These are phyloP conservation scores for Trichoderma sp. DNA, from an alignment of 2,329 filamentous ascomycete genomes.

Conservation along the genomic window DNA sequence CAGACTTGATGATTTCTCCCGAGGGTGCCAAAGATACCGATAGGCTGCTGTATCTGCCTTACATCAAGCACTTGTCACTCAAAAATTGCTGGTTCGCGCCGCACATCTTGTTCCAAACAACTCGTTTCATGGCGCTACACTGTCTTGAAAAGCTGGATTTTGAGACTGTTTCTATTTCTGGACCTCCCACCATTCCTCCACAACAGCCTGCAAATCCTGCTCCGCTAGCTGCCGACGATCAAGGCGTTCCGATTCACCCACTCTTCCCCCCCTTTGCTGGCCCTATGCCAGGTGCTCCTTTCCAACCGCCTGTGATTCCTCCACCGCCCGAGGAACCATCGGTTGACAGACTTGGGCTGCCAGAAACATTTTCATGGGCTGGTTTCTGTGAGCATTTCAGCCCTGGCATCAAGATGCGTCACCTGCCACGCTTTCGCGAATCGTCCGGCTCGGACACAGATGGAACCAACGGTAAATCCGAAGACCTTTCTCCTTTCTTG, in stretches of 20 bases:
- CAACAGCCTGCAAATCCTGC: slow-evolving; percentile 31
- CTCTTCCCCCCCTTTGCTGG: background rate
- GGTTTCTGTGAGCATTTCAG: slow-evolving; percentile 48
- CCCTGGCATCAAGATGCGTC: slow-evolving; percentile 38
- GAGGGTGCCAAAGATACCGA: slow-evolving; percentile 38
- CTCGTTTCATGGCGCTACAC: slow-evolving; percentile 49
- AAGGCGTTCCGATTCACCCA: background rate
- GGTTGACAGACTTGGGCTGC: slow-evolving; percentile 26
- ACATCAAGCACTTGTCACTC: slow-evolving; percentile 60
- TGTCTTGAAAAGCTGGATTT: slow-evolving; percentile 58
- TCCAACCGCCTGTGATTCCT: background rate
- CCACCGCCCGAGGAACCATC: background rate
- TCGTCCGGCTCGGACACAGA: background rate
- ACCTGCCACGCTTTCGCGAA: background rate
- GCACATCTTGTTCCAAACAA: slow-evolving; percentile 54
- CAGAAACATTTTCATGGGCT: slow-evolving; percentile 42
- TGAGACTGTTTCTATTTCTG: slow-evolving; percentile 66
- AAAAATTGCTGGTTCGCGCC: slow-evolving; percentile 71
- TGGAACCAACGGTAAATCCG: background rate
- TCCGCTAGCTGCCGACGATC: slow-evolving; percentile 17
- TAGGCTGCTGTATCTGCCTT: slow-evolving; percentile 54
- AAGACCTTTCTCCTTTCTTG: background rate
- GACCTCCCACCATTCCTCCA: slow-evolving; percentile 39
- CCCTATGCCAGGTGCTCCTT: background rate
- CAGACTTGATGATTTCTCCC: slow-evolving; percentile 35